Evolutionary conservation across 192 early-diverging fungal genomes (phyloP), one percentile per base, ranked within the genome.

Genomic region (Phlyctochytrium planicorne): DNA sequence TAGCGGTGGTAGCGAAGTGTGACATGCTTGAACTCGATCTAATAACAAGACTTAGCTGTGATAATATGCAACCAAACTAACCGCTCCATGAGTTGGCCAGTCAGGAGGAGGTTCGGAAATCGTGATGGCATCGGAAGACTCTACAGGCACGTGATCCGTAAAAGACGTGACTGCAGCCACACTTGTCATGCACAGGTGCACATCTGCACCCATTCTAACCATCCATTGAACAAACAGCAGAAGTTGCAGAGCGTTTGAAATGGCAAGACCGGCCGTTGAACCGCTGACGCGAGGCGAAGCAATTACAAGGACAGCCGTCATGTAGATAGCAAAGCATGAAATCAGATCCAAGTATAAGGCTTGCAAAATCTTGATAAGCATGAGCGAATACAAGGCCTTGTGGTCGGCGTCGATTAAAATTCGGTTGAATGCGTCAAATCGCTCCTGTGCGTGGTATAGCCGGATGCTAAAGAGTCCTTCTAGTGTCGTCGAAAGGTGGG

Each of bases 401-500:
- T 89, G 86, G 65, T 91, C 88, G 17, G 78, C 74, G 66, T 91
- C 88, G 52, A 91, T 88, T 59, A 83, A 78, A 3, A 60, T 67
- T 2, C 82, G 67, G 75, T 91, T 90, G 56, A 80, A 76, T 3
- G 70, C 60, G 61, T 87, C 86, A 64, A 91, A 91, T 32, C 84
- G 72, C 1, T 71, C 68, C 68, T 90, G 75, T 0, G 78, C 84
- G 24, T 83, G 70, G 61, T 90, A 91, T n/a, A 88, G 79, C 12
- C 90, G 77, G 60, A 91, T 91, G 17, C 75, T 82, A 57, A 87
- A 86, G 3, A 91, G 76, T 0, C 90, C 90, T 62, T 91, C 87
- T 0, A 91, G 70, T 6, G 90, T 89, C 10, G 87, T 80, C 0
- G 89, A 87, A 34, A 91, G 73, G 69, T 91, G 90, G 1, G 82